Evolutionary conservation across 2,329 filamentous ascomycete genomes (phyloP).

Genomic region (Clarireedia monteithiana): DNA sequence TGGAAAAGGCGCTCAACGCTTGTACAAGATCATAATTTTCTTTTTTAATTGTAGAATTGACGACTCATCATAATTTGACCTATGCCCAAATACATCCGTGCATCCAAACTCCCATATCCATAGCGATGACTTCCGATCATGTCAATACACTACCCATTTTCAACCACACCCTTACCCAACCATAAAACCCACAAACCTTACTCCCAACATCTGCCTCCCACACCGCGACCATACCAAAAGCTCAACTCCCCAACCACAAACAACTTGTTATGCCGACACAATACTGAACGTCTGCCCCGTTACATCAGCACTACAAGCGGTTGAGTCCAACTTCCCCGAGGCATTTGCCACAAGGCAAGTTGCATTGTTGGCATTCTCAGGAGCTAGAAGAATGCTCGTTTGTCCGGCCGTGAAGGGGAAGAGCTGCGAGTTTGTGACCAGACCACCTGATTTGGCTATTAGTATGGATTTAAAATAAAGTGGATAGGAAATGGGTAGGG

Average conservation of each 20-base stretch:
- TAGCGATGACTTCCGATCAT: too few relatives aligned
- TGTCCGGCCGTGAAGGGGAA: conserved; percentile 36
- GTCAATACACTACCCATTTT: not conserved
- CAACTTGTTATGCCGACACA: not conserved
- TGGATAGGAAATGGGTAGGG: not conserved
- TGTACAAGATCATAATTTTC: too few relatives aligned
- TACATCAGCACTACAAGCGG: conserved; percentile 12
- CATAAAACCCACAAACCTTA: not conserved
- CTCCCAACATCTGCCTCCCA: too few relatives aligned
- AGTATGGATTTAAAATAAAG: not conserved
- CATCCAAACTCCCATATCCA: too few relatives aligned
- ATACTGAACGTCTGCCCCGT: conserved; percentile 18
- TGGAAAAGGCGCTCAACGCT: too few relatives aligned
- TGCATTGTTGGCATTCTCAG: conserved; percentile 35
- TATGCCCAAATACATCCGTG: too few relatives aligned
- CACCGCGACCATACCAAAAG: not conserved
- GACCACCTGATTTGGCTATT: conserved; percentile 20
- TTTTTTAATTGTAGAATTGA: too few relatives aligned
- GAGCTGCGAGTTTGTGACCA: conserved; percentile 37
- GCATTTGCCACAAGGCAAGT: conserved; percentile 35
- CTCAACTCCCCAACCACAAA: not conserved
- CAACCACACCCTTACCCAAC: not conserved
- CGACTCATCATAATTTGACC: too few relatives aligned
- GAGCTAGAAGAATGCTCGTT: conserved; percentile 36
- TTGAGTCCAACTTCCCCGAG: conserved; percentile 18